A percentile compares a stretch with the other conserved stretches of the same genome.
phyloP scores from a whole-genome alignment of 2,329 filamentous ascomycete species.

The Colletotrichum falcatum region DNA sequence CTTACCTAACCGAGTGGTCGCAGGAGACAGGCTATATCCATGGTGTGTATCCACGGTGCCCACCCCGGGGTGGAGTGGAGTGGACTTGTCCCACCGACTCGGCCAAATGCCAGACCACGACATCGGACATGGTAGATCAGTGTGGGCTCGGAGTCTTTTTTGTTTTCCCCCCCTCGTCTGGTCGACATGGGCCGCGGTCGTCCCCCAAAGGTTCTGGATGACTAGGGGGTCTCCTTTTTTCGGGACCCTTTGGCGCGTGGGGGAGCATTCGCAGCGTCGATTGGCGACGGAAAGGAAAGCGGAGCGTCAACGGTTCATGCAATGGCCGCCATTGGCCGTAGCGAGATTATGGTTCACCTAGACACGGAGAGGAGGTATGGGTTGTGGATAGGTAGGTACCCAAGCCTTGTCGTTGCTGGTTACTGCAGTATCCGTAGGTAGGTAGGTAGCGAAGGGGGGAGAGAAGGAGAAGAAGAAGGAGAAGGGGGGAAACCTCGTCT shows the following conservation, averaged over 20 bases:
- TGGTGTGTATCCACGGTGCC: slow-evolving; percentile 17
- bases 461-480: neutral
- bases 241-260: slow-evolving; percentile 12
- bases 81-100: slow-evolving; percentile 37
- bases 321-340: slow-evolving; percentile 21
- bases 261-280: slow-evolving; percentile 14
- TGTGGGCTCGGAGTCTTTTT: slow-evolving; percentile 11
- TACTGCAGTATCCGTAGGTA: no score
- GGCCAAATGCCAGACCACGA: slow-evolving; percentile 32
- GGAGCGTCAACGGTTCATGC: slow-evolving; percentile 19
- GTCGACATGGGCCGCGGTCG: slow-evolving; percentile 21
- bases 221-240: slow-evolving; percentile 13
- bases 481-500: neutral
- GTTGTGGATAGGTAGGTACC: slow-evolving; percentile 5
- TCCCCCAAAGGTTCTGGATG: slow-evolving; percentile 18
- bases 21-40: slow-evolving; percentile 10
- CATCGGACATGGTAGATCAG: slow-evolving; percentile 16
- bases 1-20: slow-evolving; percentile 7
- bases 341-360: neutral
- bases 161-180: neutral
- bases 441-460: neutral
- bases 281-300: slow-evolving; percentile 9
- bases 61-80: slow-evolving; percentile 30
- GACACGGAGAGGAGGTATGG: neutral
- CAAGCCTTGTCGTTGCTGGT: neutral